Conservation (phyloP, 2,329 filamentous ascomycete species). For the Colletotrichum endophyticum region DNA sequence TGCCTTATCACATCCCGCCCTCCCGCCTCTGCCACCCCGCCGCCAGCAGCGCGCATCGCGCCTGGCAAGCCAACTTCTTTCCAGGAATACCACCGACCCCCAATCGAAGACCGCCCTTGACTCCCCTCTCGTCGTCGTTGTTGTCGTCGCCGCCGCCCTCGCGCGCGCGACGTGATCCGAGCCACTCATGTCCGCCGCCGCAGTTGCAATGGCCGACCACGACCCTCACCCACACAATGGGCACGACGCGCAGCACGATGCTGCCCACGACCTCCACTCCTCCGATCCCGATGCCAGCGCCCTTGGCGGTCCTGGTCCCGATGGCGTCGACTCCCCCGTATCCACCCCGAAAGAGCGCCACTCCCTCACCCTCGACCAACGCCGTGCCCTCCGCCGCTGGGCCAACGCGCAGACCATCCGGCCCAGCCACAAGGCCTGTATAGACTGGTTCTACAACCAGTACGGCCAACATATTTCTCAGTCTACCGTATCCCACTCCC, state of each 20-base stretch:
- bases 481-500: conserved; percentile 66
- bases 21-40: not conserved
- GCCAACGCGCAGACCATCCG: conserved; percentile 60
- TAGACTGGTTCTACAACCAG: conserved; percentile 65
- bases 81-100: not conserved
- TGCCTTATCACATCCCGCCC: not conserved
- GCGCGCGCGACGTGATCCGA: not conserved
- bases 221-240: conserved; percentile 5
- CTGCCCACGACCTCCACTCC: conserved; percentile 15
- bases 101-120: not conserved
- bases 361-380: conserved; percentile 66
- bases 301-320: not conserved
- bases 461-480: conserved; percentile 67
- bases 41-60: not conserved
- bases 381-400: conserved; percentile 64
- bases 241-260: conserved; percentile 14
- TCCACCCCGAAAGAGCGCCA: conserved; percentile 53
- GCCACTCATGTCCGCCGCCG: not conserved
- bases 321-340: not conserved
- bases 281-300: conserved; percentile 6
- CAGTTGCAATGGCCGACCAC: conserved; percentile 20
- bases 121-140: not conserved
- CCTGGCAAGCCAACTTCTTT: not conserved
- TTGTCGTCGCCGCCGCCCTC: not conserved
- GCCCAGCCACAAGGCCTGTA: conserved; percentile 66